Conservation (phyloP, 2,329 filamentous ascomycete species). For the Amauroascus niger region DNA sequence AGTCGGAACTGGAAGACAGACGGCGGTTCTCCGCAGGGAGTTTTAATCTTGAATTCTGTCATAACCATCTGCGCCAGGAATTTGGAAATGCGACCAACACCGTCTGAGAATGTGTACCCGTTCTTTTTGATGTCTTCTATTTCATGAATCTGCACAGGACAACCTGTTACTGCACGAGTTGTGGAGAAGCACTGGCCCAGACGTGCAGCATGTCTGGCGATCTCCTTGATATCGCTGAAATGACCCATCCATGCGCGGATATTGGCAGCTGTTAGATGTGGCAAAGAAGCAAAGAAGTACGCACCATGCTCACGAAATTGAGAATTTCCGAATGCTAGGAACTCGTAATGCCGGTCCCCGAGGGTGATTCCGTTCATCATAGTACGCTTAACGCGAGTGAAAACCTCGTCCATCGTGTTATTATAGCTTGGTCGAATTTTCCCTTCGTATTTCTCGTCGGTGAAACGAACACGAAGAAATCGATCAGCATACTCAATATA, state of each 20-base stretch:
- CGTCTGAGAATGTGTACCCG: constrained; percentile 72
- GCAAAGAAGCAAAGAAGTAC: constrained; percentile 76
- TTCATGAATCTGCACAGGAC: constrained; percentile 48
- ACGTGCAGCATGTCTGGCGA: constrained; percentile 84
- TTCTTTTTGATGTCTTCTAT: constrained; percentile 63
- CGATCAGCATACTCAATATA: constrained; percentile 61
- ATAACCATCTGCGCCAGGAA: constrained; percentile 66
- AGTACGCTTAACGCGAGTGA: constrained; percentile 60
- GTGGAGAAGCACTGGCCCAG: constrained; percentile 95
- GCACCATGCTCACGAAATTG: constrained; percentile 86
- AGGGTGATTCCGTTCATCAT: constrained; percentile 71
- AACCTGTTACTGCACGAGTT: constrained; percentile 61
- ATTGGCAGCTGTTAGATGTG: constrained; percentile 56
- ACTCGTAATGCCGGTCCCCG: constrained; percentile 72
- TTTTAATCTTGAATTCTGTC: constrained; percentile 55
- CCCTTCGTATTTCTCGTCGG: constrained; percentile 61
- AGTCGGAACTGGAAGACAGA: constrained; percentile 88
- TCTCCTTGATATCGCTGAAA: constrained; percentile 66
- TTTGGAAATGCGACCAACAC: constrained; percentile 81
- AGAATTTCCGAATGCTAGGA: constrained; percentile 89
- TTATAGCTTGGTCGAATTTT: constrained; percentile 50
- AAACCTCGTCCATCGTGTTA: constrained; percentile 58
- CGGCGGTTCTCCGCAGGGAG: constrained; percentile 48
- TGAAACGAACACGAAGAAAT: constrained; percentile 83
- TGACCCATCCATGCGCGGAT: constrained; percentile 83